Conservation (phyloP, 192 early-diverging fungal species). For the Podila epigama region DNA sequence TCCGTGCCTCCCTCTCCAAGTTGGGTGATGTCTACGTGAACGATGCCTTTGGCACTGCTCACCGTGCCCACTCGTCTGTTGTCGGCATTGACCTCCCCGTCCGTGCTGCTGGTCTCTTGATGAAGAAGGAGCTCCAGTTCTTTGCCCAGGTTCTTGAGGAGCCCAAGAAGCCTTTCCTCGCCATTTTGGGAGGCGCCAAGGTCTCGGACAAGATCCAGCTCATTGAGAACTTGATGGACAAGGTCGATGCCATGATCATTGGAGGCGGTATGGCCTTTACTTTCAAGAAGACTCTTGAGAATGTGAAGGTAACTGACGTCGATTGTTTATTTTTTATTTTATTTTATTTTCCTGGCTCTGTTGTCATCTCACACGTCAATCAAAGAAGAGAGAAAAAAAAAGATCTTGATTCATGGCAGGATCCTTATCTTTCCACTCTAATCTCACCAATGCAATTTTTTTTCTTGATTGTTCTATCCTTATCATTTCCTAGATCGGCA, state of each 20-base stretch:
- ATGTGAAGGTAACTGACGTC: slow-evolving; percentile 67
- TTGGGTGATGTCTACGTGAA: slow-evolving; percentile 97
- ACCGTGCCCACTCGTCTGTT: slow-evolving; percentile 98
- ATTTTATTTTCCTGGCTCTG: not conserved
- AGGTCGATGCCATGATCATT: slow-evolving; percentile 86
- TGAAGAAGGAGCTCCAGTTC: slow-evolving; percentile 99
- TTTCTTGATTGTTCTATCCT: no score
- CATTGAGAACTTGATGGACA: slow-evolving; percentile 97
- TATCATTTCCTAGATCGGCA: slow-evolving; percentile 71
- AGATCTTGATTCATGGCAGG: not conserved
- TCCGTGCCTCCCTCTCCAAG: slow-evolving; percentile 91
- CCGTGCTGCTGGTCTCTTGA: slow-evolving; percentile 94
- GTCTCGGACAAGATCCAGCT: slow-evolving; percentile 99
- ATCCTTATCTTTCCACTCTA: no score
- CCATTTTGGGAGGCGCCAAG: slow-evolving; percentile 98
- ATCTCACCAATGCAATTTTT: no score
- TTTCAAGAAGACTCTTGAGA: slow-evolving; percentile 91
- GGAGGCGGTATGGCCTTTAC: slow-evolving; percentile 98
- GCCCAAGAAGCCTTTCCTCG: slow-evolving; percentile 93
- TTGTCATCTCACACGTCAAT: not conserved
- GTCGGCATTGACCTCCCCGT: slow-evolving; percentile 92
- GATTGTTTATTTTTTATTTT: not conserved
- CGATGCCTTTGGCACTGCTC: slow-evolving; percentile 99
- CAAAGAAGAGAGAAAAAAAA: not conserved
- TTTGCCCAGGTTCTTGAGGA: slow-evolving; percentile 96